Evolutionary conservation across 2,329 filamentous ascomycete genomes (phyloP).

Genomic region (Colletotrichum costaricense): DNA sequence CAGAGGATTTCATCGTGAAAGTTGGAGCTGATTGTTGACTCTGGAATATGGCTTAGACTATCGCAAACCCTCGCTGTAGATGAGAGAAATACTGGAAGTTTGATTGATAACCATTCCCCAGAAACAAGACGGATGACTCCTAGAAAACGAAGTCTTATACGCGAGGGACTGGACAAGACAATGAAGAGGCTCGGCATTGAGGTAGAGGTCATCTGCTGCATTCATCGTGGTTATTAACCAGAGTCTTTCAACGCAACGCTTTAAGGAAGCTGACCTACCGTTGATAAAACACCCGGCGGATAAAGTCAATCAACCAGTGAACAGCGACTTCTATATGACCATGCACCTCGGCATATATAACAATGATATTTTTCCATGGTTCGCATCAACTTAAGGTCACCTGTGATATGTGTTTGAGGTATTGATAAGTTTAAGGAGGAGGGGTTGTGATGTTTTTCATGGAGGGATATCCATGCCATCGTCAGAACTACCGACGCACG

Average conservation of each 20-base stretch:
- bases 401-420: not conserved
- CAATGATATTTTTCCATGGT: not conserved
- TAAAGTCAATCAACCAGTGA: constrained; percentile 21
- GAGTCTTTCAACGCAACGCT: not conserved
- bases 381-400: not conserved
- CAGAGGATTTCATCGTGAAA: not conserved
- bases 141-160: not conserved
- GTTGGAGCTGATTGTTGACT: not conserved
- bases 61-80: not conserved
- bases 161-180: not conserved
- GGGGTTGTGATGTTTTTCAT: not conserved
- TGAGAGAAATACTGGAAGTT: not conserved
- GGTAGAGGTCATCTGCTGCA: not conserved
- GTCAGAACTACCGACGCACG: not conserved
- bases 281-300: constrained; percentile 33
- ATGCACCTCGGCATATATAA: not conserved
- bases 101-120: not conserved
- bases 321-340: not conserved
- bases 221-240: not conserved
- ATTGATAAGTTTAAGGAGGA: not conserved
- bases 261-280: constrained; percentile 32
- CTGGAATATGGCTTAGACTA: not conserved
- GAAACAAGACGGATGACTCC: not conserved
- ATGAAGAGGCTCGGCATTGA: not conserved
- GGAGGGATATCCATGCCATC: not conserved